Evolutionary conservation across 2,329 filamentous ascomycete species (phyloP).

Genomic region (Penicillium aurantiogriseum): DNA sequence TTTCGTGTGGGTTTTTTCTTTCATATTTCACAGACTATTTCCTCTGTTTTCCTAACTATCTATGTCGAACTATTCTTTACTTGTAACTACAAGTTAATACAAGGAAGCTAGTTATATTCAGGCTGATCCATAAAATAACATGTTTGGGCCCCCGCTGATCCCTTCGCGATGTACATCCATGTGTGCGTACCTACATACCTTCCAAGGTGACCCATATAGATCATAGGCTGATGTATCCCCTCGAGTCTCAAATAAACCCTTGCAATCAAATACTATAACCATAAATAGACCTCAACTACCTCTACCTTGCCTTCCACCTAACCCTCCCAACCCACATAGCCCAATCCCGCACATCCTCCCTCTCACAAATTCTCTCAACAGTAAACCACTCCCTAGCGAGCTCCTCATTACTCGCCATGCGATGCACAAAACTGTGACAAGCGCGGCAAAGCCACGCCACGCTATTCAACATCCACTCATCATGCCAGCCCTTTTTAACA

Average conservation of each 20-base stretch:
- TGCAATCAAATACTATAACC: not conserved
- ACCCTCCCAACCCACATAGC: constrained; percentile 70
- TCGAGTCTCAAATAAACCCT: not conserved
- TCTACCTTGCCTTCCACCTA: constrained; percentile 66
- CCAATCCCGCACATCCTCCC: constrained; percentile 71
- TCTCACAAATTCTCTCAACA: constrained; percentile 66
- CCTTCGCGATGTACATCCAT: not conserved
- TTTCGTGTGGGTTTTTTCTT: not conserved
- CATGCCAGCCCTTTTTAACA: constrained; percentile 75
- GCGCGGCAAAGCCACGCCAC: constrained; percentile 85
- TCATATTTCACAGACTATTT: not conserved
- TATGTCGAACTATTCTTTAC: not conserved
- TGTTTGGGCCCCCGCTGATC: not conserved
- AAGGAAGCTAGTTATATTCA: not conserved
- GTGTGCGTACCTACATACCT: not conserved
- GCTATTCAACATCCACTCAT: constrained; percentile 69
- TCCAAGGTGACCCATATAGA: too few species aligned
- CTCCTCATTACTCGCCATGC: constrained; percentile 72
- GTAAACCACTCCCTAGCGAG: constrained; percentile 71
- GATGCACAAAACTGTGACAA: constrained; percentile 80
- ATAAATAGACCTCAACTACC: constrained; percentile 29
- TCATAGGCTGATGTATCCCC: not conserved
- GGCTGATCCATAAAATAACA: not conserved
- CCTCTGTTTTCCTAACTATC: not conserved
- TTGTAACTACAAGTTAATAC: not conserved